These are phyloP conservation scores for Amylocystis lapponica DNA, from an alignment of 768 basidiomycete genomes.

Conservation along the genomic window DNA sequence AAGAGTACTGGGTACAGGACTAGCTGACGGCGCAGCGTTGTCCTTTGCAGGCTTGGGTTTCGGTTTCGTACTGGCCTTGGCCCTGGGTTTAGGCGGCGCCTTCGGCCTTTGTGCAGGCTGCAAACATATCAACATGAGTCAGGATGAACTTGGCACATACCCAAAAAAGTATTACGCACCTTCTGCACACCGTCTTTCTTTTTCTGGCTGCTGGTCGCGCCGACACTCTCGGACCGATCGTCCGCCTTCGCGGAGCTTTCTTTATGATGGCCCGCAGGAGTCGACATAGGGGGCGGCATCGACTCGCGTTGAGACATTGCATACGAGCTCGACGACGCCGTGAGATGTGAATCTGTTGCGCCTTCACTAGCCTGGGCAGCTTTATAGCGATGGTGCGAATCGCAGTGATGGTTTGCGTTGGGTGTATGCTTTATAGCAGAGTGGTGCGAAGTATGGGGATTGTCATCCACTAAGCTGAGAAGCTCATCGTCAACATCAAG, in stretches of 20 bases:
- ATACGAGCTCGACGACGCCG: too few relatives aligned
- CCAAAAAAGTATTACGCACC: conserved; percentile 11
- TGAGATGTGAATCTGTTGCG: too few relatives aligned
- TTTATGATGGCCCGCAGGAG: conserved; percentile 3
- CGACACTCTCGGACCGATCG: conserved; percentile 10
- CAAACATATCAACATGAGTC: background rate
- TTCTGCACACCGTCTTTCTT: conserved; percentile 18
- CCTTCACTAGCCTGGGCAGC: background rate
- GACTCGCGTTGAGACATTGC: conserved; percentile 39
- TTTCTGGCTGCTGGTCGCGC: conserved; percentile 9
- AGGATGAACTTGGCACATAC: background rate
- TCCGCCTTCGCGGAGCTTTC: conserved; percentile 5
- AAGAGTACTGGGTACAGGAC: conserved; percentile 4
- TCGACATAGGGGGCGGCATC: conserved; percentile 46
- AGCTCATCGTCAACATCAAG: conserved; percentile 62
- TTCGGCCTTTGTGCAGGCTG: conserved; percentile 16
- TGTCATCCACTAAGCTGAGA: conserved; percentile 62
- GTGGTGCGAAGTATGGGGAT: conserved; percentile 8
- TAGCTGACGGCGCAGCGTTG: conserved; percentile 6
- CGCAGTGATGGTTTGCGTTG: background rate
- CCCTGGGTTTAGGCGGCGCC: conserved; percentile 17
- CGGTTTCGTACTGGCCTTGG: conserved; percentile 21
- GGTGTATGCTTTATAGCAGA: background rate
- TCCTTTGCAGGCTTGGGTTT: conserved; percentile 19
- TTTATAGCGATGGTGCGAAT: conserved; percentile 1